Conservation (phyloP, 2,329 filamentous ascomycete species). For the Trichoderma brevicompactum region DNA sequence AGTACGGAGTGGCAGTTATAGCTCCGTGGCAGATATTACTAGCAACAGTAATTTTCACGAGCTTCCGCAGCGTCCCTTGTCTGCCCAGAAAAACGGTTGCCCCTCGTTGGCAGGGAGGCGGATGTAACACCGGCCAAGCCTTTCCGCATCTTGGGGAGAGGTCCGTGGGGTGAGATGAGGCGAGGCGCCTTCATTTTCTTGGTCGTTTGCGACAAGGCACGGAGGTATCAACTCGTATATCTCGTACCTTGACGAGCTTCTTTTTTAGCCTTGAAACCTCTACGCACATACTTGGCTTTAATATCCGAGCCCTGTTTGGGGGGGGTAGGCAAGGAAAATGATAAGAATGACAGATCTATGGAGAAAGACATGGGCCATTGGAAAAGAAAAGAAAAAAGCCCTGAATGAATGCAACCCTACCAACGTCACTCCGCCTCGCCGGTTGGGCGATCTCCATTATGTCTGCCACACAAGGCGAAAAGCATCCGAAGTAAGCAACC, state of each 20-base stretch:
- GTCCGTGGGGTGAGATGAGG: not conserved
- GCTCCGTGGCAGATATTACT: not conserved
- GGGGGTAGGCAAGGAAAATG: not conserved
- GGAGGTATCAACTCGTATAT: too few relatives aligned
- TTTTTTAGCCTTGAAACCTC: too few relatives aligned
- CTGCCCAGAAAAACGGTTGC: not conserved
- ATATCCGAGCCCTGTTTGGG: not conserved
- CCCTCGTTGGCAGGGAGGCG: not conserved
- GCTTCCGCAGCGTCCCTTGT: not conserved
- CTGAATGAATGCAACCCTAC: not conserved
- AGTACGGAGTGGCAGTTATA: too few relatives aligned
- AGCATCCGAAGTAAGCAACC: not conserved
- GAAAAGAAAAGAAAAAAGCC: not conserved
- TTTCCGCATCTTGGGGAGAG: not conserved
- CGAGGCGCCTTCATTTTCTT: not conserved
- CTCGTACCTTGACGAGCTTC: too few relatives aligned
- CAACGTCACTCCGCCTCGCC: not conserved
- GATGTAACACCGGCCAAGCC: not conserved
- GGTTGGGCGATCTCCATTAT: conserved; percentile 1
- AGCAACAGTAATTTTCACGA: not conserved
- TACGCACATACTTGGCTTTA: not conserved
- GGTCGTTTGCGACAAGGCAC: too few relatives aligned
- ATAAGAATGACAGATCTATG: not conserved
- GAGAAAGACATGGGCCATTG: not conserved
- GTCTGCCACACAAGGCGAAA: not conserved